Evolutionary conservation across 768 basidiomycete genomes (phyloP), one percentile per base, ranked within the genome.

Genomic region (Termitomyces sp.): DNA sequence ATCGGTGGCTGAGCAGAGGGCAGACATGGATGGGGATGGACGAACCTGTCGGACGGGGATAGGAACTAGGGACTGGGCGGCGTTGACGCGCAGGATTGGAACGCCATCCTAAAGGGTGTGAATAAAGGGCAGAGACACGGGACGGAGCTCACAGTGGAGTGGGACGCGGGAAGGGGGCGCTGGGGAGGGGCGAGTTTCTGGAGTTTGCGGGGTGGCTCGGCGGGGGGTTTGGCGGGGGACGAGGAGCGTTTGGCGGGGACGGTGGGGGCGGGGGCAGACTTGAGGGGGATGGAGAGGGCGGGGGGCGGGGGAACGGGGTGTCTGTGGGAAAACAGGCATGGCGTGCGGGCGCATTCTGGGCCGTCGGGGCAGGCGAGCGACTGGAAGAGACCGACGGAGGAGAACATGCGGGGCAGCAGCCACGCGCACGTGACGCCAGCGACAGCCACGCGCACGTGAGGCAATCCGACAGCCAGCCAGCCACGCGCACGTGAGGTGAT

Each of bases 31-130:
- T 34, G 46, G 31, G 37, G 44, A 29, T 25, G 41, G 10, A 66
- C 75, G 49, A 48, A 86, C 86, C 79, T 92, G 89, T 37, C 93
- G 82, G 48, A 89, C 85, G 5, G 86, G 84, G 43, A 93, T 63
- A 1, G 92, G 76, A 19, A 94, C 83, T 41, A 76, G 75, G n/a
- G 90, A 92, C 55, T 79, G 81, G 0, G 85, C 85, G 3, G 88
- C 80, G 68, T 81, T 86, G 54, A 87, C 73, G 67, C 78, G 77
- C 35, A 94, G 79, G 48, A 87, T 65, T 5, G 91, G 91, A 0
- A 76, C 82, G 29, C 86, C 87, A 35, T 76, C 73, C 83, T 88
- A 10, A 17, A 38, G 41, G 17, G 3, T 50, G 54, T 32, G n/a
- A 55, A 27, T n/a, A n/a, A 29, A 45, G 17, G 10, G 17, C 17